Evolutionary conservation across 2,329 filamentous ascomycete species (phyloP).

Genomic region (Aureobasidium sp.): DNA sequence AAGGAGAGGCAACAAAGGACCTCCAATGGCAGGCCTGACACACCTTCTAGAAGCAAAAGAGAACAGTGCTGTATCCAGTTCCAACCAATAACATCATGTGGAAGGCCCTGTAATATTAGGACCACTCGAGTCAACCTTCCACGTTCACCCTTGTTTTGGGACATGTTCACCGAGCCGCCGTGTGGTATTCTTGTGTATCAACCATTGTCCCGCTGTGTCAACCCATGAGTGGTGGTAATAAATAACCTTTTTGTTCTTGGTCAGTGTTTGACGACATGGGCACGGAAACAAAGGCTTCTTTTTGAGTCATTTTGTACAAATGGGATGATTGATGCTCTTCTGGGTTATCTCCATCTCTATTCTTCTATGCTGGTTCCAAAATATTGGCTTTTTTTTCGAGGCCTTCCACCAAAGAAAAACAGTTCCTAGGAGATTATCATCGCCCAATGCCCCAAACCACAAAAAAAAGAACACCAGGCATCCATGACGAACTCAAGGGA

Average conservation of each 20-base stretch:
- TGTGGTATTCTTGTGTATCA: neutral
- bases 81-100: neutral
- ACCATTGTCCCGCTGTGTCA: neutral
- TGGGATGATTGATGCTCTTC: no score
- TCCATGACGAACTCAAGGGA: neutral
- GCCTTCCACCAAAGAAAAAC: neutral
- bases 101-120: neutral
- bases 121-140: neutral
- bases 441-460: neutral
- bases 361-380: neutral
- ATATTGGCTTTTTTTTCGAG: neutral
- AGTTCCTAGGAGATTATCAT: neutral
- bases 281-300: neutral
- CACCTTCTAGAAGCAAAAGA: neutral
- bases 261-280: neutral
- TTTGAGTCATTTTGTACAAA: no score
- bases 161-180: neutral
- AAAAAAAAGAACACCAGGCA: neutral
- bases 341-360: neutral
- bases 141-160: neutral
- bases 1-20: neutral
- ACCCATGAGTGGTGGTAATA: neutral
- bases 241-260: neutral
- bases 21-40: neutral
- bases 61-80: neutral